Conservation (phyloP, 306 rosid species). For the Mucuna pruriens region DNA sequence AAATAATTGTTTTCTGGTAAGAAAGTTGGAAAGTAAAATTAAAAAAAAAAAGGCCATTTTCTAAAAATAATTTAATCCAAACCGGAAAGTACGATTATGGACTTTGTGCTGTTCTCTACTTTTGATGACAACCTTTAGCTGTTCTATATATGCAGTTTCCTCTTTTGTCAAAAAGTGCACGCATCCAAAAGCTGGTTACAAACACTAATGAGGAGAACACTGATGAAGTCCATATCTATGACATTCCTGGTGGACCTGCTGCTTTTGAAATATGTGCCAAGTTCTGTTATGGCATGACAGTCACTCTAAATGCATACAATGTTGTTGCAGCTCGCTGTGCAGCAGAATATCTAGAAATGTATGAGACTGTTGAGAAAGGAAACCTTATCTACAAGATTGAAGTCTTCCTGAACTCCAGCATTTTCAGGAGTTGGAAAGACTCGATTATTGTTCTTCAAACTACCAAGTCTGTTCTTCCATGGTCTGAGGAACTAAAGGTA, state of each 20-base stretch:
- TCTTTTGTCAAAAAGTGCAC: slow-evolving; percentile 85
- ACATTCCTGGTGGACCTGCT: slow-evolving; percentile 93
- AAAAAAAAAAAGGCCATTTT: not conserved
- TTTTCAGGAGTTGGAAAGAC: slow-evolving; percentile 96
- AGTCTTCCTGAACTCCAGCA: slow-evolving; percentile 91
- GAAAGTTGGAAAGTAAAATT: not conserved
- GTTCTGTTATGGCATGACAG: slow-evolving; percentile 92
- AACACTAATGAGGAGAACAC: slow-evolving; percentile 59
- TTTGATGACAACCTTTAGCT: slow-evolving; percentile 28
- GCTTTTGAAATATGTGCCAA: slow-evolving; percentile 95
- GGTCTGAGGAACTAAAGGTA: slow-evolving; percentile 90
- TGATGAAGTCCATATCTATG: slow-evolving; percentile 72
- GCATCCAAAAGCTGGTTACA: slow-evolving; percentile 73
- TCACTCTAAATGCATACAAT: slow-evolving; percentile 92
- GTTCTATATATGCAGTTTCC: slow-evolving; percentile 70
- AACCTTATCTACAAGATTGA: slow-evolving; percentile 93
- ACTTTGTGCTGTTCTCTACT: not conserved
- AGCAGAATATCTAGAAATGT: slow-evolving; percentile 94
- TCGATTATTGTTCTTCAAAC: slow-evolving; percentile 93
- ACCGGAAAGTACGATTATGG: not conserved
- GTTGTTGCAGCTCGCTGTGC: slow-evolving; percentile 93
- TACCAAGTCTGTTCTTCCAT: slow-evolving; percentile 78
- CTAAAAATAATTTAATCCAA: not conserved
- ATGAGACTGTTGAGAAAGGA: slow-evolving; percentile 86
- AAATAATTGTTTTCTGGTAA: not conserved